A percentile compares a stretch with the other conserved stretches of the same genome.
phyloP scores from a whole-genome alignment of 2,329 filamentous ascomycete genomes.

The Harringtonia lauricola region DNA sequence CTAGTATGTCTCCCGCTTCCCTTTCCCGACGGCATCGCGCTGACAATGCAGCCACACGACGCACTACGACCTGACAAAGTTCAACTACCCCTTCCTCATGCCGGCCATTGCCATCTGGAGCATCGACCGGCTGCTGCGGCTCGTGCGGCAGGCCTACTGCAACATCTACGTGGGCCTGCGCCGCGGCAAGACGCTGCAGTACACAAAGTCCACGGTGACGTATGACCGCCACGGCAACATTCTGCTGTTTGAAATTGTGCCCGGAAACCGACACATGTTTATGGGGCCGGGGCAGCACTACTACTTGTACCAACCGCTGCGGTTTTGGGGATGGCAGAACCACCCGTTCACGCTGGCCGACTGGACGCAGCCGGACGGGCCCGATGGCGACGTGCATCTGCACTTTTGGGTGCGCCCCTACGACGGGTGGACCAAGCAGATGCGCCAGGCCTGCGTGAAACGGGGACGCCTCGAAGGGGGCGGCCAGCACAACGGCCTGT shows the following conservation, averaged over 20 bases:
- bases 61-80: constrained; percentile 4
- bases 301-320: constrained; percentile 30
- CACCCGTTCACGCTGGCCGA: constrained; percentile 36
- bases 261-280: background rate
- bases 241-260: constrained; percentile 1
- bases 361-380: background rate
- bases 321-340: constrained; percentile 31
- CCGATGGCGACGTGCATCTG: background rate
- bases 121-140: constrained; percentile 19
- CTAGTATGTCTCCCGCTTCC: constrained; percentile 1
- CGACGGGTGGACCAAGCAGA: constrained; percentile 6
- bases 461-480: background rate
- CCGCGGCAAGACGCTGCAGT: background rate
- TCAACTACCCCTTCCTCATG: constrained; percentile 11
- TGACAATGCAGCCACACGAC: constrained; percentile 11
- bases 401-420: constrained; percentile 4
- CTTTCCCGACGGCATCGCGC: too few species aligned
- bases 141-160: constrained; percentile 29
- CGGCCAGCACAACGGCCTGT: too few species aligned
- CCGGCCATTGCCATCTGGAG: constrained; percentile 9
- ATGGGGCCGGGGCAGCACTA: constrained; percentile 29
- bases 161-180: constrained; percentile 18
- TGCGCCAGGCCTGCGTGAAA: constrained; percentile 2
- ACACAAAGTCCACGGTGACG: background rate
- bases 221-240: constrained; percentile 2